Percentiles rank a stretch among this genome's conserved stretches.
phyloP scores from a whole-genome alignment of 106 monocot species.

The Posidonia australis region DNA sequence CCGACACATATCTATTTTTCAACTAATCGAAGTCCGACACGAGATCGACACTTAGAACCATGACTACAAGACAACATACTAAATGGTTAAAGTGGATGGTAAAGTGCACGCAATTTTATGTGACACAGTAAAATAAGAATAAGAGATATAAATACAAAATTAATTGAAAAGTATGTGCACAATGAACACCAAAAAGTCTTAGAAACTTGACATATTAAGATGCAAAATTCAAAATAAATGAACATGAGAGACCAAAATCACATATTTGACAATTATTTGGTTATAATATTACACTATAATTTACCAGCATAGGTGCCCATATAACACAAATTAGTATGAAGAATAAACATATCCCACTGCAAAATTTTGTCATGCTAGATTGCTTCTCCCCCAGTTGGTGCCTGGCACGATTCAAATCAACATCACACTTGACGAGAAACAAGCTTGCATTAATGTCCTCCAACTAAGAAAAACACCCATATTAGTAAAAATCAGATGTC shows the following conservation, averaged over 20 bases:
- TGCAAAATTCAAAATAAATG: too few species aligned
- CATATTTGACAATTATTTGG: neutral
- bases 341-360: conserved; percentile 90
- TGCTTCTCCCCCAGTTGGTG: conserved; percentile 84
- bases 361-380: conserved; percentile 83
- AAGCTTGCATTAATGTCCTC: conserved; percentile 94
- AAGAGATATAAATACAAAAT: too few species aligned
- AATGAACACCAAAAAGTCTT: too few species aligned
- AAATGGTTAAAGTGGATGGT: too few species aligned
- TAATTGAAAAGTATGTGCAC: too few species aligned
- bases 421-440: conserved; percentile 98
- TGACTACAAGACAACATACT: too few species aligned
- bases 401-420: conserved; percentile 61
- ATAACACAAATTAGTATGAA: conserved; percentile 92
- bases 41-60: too few species aligned
- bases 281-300: neutral
- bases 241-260: neutral
- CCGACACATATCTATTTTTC: too few species aligned
- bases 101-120: too few species aligned
- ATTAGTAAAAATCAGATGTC: conserved; percentile 3
- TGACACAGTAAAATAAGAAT: too few species aligned
- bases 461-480: conserved; percentile 38
- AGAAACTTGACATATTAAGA: too few species aligned
- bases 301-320: conserved; percentile 98
- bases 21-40: too few species aligned